Evolutionary conservation across 257 asterid genomes (phyloP), one percentile per base, ranked within the genome.

Genomic region (Datura wrightii): DNA sequence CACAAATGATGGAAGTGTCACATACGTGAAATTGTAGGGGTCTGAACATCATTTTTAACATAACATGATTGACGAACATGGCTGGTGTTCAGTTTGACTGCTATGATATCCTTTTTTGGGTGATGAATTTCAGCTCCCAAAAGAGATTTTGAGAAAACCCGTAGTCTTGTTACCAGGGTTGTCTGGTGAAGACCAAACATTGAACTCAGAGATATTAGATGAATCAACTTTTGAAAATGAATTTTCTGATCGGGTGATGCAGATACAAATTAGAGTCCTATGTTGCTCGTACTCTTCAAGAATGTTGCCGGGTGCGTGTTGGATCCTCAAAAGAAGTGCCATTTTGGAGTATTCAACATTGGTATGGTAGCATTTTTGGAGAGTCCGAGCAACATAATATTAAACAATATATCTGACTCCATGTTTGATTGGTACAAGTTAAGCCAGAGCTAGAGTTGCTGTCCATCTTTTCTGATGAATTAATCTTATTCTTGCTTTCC

Each of bases 91-190:
- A 1, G 60, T 9, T 48, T 60, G 48, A 31, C 46, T 7, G 60
- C 46, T 24, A 7, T 48, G 31, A 76, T 76, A 13, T 76, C 46
- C 82, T 50, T 7, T 24, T 6, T 24, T 6, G 14, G 81, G 24
- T 11, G 60, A 74, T 19, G 60, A 6, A 48, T 13, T 74, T 72
- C 19, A 74, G 60, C 19, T 71, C 80, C 80, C 37, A 71, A 41
- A 10, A 6, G 19, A 46, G 18, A 44, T 46, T 4, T 72, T 46
- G 58, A 44, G 41, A 4, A 24, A 50, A 1, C 14, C 44, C 24
- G 50, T 76, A 50, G 60, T 76, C 62, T 31, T 76, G 44, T 31
- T 46, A 11, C 3, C 80, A 44, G 18, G 54, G 19, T 48, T 48
- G 60, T 74, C 3, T 70, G 42, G 42, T 74, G 19, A 19, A 48